phyloP scores from a whole-genome alignment of 345 rosid genomes.

The Aquilaria malaccensis region DNA sequence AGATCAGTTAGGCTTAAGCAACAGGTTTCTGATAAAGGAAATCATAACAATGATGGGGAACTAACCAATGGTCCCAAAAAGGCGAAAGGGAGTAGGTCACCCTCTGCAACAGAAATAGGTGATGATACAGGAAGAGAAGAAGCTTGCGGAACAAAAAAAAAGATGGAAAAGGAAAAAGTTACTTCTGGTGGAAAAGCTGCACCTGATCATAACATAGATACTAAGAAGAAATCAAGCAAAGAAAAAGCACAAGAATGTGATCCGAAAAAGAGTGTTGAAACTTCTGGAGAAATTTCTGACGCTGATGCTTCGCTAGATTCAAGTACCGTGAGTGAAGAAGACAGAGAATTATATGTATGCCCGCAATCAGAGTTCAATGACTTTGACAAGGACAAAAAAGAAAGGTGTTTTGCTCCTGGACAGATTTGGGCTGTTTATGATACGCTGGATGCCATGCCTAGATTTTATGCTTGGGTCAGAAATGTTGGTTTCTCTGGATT shows the following conservation, averaged over 20 bases:
- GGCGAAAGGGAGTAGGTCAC: conserved; percentile 24
- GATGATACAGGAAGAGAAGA: conserved; percentile 16
- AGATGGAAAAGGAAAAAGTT: conserved; percentile 12
- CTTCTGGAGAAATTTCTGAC: background rate
- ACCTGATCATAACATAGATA: background rate
- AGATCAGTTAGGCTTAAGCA: conserved; percentile 56
- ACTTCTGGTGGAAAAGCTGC: conserved; percentile 8
- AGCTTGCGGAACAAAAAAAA: conserved; percentile 12
- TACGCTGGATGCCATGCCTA: conserved; percentile 51
- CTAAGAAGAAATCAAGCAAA: conserved; percentile 3
- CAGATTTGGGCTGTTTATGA: conserved; percentile 72
- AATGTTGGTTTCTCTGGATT: conserved; percentile 35
- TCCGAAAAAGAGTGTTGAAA: conserved; percentile 15
- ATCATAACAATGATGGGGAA: conserved; percentile 50
- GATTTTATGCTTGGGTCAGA: conserved; percentile 59
- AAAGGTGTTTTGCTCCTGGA: conserved; percentile 36
- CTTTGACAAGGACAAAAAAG: conserved; percentile 42
- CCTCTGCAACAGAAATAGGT: conserved; percentile 10
- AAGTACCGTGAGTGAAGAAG: conserved; percentile 13
- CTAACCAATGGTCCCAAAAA: conserved; percentile 20
- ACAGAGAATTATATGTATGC: conserved; percentile 22
- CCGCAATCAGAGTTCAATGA: conserved; percentile 64
- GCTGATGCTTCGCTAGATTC: conserved; percentile 19
- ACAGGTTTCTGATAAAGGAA: conserved; percentile 51
- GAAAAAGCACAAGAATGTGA: conserved; percentile 16